Base-by-base conservation (phyloP, 2,329 filamentous ascomycete genomes). In the Pezicula neosporulosa region DNA sequence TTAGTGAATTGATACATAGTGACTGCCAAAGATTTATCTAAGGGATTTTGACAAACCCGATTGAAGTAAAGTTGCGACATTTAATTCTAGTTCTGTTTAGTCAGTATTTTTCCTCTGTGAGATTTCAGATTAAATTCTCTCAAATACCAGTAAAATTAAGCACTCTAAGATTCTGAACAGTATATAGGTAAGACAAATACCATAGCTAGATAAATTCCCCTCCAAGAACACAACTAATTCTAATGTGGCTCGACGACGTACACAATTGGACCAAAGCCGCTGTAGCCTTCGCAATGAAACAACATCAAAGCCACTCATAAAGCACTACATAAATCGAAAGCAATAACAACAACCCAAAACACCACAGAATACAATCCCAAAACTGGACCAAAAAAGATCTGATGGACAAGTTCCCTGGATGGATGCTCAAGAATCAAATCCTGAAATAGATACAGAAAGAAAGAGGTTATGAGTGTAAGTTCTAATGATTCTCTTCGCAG, bases 371-470 rank as follows among this genome's bases (percentile, higher is more conserved):
- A 49, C 35, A 30, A 44, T 35, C 5, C 21, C 21, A 21, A 21
- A 21, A 21, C 21, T 5, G 24, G 38, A 24, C 10, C 39, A 7
- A 30, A 44, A 9, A 41, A 49, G n/a, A 39, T 49, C 10, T n/a
- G n/a, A 28, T 49, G 13, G 44, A 21, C 16, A 49, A 49, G 38
- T 49, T 49, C 19, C 39, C n/a, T n/a, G n/a, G n/a, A n/a, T 49
- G 2, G 21, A 49, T 15, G 48, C 48, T 19, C 44, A 49, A 44
- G 38, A 36, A 15, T 38, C 35, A 18, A 49, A 49, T 27, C 48
- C 48, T 3, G 36, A 49, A n/a, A 44, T 49, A 7, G 39, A 45
- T 3, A 41, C 44, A 21, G 48, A n/a, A n/a, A 49, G 38, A 39
- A 41, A 15, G 48, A 39, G 2, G 48, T 49, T 21, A 39, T 49